phyloP scores from a whole-genome alignment of 345 rosid species.

The Trapa incisa region DNA sequence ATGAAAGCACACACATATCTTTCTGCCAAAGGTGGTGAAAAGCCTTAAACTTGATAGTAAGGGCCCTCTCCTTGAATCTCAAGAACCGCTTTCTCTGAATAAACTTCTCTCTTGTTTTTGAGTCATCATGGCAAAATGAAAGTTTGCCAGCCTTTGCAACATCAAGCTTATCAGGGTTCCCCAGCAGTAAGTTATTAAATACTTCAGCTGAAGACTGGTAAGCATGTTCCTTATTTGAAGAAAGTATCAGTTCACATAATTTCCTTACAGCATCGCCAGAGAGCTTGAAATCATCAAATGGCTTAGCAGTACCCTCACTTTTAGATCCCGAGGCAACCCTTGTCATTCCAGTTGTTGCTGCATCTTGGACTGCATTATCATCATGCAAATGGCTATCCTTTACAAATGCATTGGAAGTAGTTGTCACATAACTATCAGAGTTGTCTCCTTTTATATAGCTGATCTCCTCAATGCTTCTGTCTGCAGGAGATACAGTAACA shows the following conservation, averaged over 20 bases:
- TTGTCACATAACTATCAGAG: too few relatives aligned
- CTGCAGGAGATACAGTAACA: conserved; percentile 20
- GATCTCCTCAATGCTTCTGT: too few relatives aligned
- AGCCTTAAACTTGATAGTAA: conserved; percentile 65
- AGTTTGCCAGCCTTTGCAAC: conserved; percentile 15
- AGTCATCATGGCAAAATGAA: conserved; percentile 21
- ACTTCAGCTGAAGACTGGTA: conserved; percentile 31
- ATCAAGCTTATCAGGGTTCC: conserved; percentile 22
- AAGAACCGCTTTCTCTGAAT: conserved; percentile 28
- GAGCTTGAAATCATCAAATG: conserved; percentile 13
- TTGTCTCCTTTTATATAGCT: too few relatives aligned
- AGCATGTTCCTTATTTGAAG: conserved; percentile 53
- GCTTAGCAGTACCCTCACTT: conserved; percentile 14
- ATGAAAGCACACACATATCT: conserved; percentile 44
- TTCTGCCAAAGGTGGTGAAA: conserved; percentile 75
- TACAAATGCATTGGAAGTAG: too few relatives aligned
- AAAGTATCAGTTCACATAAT: conserved; percentile 28
- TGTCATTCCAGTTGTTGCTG: too few relatives aligned
- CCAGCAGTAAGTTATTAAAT: conserved; percentile 37
- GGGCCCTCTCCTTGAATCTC: conserved; percentile 64
- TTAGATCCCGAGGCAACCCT: not conserved
- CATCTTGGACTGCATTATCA: not conserved
- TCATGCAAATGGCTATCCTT: not conserved
- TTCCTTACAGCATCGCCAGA: conserved; percentile 21
- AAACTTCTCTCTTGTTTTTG: conserved; percentile 33